Evolutionary conservation across 371 early-diverging fungal genomes (phyloP).

Genomic region (Blakeslea trispora): DNA sequence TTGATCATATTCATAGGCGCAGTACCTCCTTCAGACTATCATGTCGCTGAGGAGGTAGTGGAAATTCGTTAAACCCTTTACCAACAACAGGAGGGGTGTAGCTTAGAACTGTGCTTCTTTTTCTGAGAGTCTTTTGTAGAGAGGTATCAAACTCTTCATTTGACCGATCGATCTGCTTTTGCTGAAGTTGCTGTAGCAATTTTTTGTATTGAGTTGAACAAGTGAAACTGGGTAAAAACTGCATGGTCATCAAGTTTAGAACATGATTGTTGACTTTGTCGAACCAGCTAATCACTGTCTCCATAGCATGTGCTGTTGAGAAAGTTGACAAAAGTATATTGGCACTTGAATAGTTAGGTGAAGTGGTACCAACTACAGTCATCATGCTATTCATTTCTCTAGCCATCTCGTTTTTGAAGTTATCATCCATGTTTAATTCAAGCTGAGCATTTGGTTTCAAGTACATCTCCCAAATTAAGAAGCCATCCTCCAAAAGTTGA

Average conservation of each 20-base stretch:
- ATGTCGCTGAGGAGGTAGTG: slow-evolving; percentile 21
- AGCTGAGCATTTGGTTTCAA: slow-evolving; percentile 34
- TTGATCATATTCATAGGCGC: neutral
- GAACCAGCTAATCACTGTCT: slow-evolving; percentile 48
- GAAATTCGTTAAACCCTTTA: slow-evolving; percentile 18
- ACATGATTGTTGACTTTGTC: slow-evolving; percentile 58
- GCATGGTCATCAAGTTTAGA: slow-evolving; percentile 59
- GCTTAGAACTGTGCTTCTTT: neutral
- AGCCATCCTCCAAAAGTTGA: slow-evolving; percentile 47
- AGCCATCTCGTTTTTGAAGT: slow-evolving; percentile 26
- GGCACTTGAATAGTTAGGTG: neutral
- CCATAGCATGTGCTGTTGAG: slow-evolving; percentile 9
- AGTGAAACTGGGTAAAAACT: slow-evolving; percentile 66
- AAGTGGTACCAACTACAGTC: slow-evolving; percentile 9
- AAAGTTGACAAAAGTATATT: slow-evolving; percentile 12
- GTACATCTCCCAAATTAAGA: slow-evolving; percentile 50
- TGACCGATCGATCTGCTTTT: neutral
- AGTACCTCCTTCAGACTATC: neutral
- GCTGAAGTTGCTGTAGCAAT: neutral
- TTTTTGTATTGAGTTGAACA: slow-evolving; percentile 53
- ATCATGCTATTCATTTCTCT: slow-evolving; percentile 31
- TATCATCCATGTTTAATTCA: slow-evolving; percentile 49
- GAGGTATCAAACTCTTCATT: neutral
- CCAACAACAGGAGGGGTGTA: neutral
- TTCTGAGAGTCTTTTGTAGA: neutral